Conservation (phyloP, 1,284 basidiomycete genomes). For the Fomitopsis betulina region DNA sequence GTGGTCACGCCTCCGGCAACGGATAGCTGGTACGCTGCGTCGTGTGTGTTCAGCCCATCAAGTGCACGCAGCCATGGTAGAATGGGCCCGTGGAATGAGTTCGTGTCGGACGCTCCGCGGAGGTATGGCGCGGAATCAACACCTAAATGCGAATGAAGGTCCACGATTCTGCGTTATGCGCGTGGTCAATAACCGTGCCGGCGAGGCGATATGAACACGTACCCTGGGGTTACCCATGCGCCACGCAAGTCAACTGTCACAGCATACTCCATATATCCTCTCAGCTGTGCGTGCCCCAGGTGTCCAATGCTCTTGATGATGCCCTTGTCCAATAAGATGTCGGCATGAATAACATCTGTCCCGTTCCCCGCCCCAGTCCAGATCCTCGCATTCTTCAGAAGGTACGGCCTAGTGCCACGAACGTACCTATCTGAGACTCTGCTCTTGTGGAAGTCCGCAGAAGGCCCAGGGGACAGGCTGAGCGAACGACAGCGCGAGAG, state of each 20-base stretch:
- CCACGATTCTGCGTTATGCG: slow-evolving; percentile 38
- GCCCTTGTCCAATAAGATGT: slow-evolving; percentile 33
- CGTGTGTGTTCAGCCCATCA: slow-evolving; percentile 45
- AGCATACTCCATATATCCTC: slow-evolving; percentile 14
- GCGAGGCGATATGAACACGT: slow-evolving; percentile 1
- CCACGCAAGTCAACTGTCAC: slow-evolving; percentile 27
- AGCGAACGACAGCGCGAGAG: slow-evolving; percentile 25
- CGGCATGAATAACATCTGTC: slow-evolving; percentile 30
- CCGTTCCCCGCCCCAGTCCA: slow-evolving; percentile 44
- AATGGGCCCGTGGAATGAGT: slow-evolving; percentile 38
- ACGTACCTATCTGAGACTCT: slow-evolving; percentile 49
- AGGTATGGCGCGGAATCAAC: slow-evolving; percentile 37
- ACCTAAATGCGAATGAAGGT: slow-evolving; percentile 63
- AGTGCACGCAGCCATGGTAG: slow-evolving; percentile 47
- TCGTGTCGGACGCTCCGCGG: slow-evolving; percentile 33
- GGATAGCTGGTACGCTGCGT: slow-evolving; percentile 46
- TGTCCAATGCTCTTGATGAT: slow-evolving; percentile 31
- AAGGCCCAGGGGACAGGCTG: slow-evolving; percentile 30
- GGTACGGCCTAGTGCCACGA: slow-evolving; percentile 39
- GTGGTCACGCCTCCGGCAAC: slow-evolving; percentile 60
- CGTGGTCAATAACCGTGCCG: neutral
- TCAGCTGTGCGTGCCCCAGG: slow-evolving; percentile 6
- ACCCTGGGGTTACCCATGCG: slow-evolving; percentile 38
- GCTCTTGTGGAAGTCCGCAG: slow-evolving; percentile 36
- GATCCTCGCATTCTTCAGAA: slow-evolving; percentile 57